Evolutionary conservation across 1,284 basidiomycete genomes (phyloP).

Genomic region (Ganoderma sinense): DNA sequence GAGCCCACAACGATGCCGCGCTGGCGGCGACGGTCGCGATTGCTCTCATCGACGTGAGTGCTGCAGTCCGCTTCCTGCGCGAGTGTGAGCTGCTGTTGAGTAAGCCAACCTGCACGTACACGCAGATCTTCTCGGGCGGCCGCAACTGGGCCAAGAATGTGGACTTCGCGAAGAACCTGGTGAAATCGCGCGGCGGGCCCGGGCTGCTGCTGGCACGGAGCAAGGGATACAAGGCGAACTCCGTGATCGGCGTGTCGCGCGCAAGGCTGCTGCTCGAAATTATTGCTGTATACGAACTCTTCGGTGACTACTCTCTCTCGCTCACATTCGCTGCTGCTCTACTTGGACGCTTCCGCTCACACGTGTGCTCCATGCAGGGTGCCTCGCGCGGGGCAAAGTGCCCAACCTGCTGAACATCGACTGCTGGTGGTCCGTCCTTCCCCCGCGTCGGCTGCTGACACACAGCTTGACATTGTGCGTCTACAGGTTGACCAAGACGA

Average conservation of each 20-base stretch:
- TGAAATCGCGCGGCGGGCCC: constrained; percentile 48
- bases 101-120: background rate
- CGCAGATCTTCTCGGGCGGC: constrained; percentile 55
- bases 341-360: constrained; percentile 4
- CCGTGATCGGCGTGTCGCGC: constrained; percentile 46
- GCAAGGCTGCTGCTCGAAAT: constrained; percentile 53
- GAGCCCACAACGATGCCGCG: constrained; percentile 46
- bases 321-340: background rate
- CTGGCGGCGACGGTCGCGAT: constrained; percentile 49
- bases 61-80: constrained; percentile 13
- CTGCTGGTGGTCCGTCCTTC: constrained; percentile 50
- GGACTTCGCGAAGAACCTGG: constrained; percentile 48
- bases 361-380: constrained; percentile 37
- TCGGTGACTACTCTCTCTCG: constrained; percentile 39
- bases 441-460: constrained; percentile 22
- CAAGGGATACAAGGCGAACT: constrained; percentile 38
- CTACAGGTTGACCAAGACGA: constrained; percentile 36
- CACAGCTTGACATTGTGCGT: constrained; percentile 6
- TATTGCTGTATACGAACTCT: constrained; percentile 54
- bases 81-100: constrained; percentile 11
- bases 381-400: constrained; percentile 49
- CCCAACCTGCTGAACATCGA: constrained; percentile 47
- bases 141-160: constrained; percentile 52
- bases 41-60: constrained; percentile 50
- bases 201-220: constrained; percentile 46